phyloP scores from a whole-genome alignment of 345 rosid species.

The Melaleuca alternifolia region DNA sequence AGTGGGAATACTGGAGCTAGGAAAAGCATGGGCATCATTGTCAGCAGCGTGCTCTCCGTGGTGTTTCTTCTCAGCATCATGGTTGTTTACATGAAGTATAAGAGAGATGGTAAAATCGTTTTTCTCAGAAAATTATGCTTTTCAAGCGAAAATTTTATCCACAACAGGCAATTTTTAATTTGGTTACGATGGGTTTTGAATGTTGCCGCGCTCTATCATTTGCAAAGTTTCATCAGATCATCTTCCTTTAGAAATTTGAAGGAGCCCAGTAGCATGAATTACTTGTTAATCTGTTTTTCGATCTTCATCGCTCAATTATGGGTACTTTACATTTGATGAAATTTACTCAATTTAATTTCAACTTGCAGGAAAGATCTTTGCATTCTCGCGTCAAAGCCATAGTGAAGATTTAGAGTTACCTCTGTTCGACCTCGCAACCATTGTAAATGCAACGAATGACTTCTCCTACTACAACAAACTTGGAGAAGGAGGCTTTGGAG shows the following conservation, averaged over 20 bases:
- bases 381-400: background rate
- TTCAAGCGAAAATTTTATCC: background rate
- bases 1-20: background rate
- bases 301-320: background rate
- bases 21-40: background rate
- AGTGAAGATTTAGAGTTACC: constrained; percentile 1
- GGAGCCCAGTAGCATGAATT: background rate
- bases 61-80: background rate
- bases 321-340: background rate
- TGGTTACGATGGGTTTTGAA: background rate
- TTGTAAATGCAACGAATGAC: background rate
- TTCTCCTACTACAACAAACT: background rate
- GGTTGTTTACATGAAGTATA: background rate
- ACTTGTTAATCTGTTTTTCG: background rate
- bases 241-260: background rate
- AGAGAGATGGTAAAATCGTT: background rate
- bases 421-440: background rate
- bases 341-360: too few relatives aligned
- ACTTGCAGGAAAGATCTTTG: background rate
- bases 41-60: background rate
- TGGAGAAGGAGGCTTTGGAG: constrained; percentile 6
- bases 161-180: background rate
- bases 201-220: background rate
- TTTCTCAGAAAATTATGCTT: background rate
- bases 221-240: background rate